Evolutionary conservation across 176 grass and related monocot species (phyloP).

Genomic region (Hsuehochloa calcarea): DNA sequence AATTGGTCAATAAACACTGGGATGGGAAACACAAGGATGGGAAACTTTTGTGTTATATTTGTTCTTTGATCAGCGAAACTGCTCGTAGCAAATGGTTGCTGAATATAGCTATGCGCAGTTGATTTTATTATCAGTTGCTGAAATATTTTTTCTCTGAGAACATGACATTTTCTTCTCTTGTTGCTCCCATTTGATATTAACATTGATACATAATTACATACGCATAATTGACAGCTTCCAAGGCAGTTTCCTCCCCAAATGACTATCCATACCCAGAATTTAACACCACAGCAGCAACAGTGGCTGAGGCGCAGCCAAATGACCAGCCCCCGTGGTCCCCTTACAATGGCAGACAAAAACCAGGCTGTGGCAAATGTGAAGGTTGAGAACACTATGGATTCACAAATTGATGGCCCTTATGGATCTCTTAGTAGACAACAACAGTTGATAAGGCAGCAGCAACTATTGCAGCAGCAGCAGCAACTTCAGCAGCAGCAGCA

Average conservation of each 20-base stretch:
- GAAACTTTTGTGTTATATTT: conserved; percentile 1
- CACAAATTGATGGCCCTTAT: conserved; percentile 52
- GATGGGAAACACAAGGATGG: neutral
- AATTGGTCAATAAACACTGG: neutral
- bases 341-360: conserved; percentile 66
- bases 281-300: conserved; percentile 66
- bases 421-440: conserved; percentile 50
- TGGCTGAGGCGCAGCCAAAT: conserved; percentile 72
- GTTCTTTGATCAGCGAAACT: neutral
- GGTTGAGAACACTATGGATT: conserved; percentile 78
- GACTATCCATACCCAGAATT: conserved; percentile 57
- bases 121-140: neutral
- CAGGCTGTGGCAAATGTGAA: conserved; percentile 77
- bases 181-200: neutral
- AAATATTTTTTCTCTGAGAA: conserved; percentile 4
- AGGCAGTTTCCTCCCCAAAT: conserved; percentile 71
- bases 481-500: neutral
- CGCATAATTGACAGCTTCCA: conserved; percentile 43
- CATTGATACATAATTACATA: neutral
- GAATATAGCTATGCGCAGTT: neutral
- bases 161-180: neutral
- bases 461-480: conserved; percentile 36
- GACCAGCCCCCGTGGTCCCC: conserved; percentile 57
- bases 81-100: conserved; percentile 19
- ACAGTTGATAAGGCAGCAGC: conserved; percentile 56